Evolutionary conservation across 1,284 basidiomycete genomes (phyloP).

Genomic region (Apiotrichum veenhuisii): DNA sequence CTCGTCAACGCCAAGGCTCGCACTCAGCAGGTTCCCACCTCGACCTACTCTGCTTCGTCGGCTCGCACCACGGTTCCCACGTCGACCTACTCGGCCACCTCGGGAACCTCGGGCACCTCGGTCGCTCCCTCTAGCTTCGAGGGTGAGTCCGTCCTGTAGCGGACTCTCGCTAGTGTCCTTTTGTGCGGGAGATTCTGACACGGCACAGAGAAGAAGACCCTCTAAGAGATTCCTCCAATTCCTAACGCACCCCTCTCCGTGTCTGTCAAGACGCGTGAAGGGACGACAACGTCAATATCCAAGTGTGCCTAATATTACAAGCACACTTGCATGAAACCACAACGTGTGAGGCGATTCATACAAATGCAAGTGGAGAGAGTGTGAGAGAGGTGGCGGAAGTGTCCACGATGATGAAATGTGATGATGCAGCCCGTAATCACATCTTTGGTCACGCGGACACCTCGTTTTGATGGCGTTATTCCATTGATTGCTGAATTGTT

Average conservation of each 20-base stretch:
- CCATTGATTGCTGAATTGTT: too few relatives aligned
- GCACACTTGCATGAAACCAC: background rate
- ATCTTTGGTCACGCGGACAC: too few relatives aligned
- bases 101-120: too few relatives aligned
- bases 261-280: slow-evolving; percentile 3
- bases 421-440: background rate
- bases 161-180: too few relatives aligned
- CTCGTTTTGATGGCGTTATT: too few relatives aligned
- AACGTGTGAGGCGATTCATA: background rate
- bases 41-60: slow-evolving; percentile 27
- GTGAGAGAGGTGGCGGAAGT: background rate
- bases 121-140: slow-evolving; percentile 42
- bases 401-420: background rate
- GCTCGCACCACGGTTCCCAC: too few relatives aligned
- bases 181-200: slow-evolving; percentile 5
- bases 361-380: background rate
- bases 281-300: background rate
- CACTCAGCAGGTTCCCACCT: slow-evolving; percentile 22
- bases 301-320: background rate
- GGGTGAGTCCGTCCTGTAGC: slow-evolving; percentile 27
- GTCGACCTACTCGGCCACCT: slow-evolving; percentile 24
- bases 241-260: background rate
- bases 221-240: slow-evolving; percentile 8
- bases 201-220: slow-evolving; percentile 14
- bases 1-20: slow-evolving; percentile 52